These are phyloP conservation scores for Halophytophthora polymorphica DNA, from an alignment of 352 stramenopile species.

Conservation along the genomic window DNA sequence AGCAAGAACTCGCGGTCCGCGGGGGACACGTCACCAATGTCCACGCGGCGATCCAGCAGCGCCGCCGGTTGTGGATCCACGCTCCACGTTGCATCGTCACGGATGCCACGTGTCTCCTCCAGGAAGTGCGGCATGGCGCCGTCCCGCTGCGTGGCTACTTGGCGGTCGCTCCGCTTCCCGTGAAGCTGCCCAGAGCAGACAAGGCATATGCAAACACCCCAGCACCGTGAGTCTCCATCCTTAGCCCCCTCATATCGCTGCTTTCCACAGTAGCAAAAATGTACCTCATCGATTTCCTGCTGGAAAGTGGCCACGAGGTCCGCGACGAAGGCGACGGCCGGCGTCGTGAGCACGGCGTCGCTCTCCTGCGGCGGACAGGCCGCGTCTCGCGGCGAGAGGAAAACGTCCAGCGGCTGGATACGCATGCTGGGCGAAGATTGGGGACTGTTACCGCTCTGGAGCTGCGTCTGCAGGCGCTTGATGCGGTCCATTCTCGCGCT, in stretches of 20 bases:
- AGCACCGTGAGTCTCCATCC: neutral
- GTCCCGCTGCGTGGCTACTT: slow-evolving; percentile 63
- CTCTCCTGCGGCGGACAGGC: slow-evolving; percentile 29
- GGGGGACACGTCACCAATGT: slow-evolving; percentile 91
- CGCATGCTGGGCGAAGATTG: neutral
- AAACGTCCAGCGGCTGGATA: slow-evolving; percentile 10
- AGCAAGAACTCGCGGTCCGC: slow-evolving; percentile 91
- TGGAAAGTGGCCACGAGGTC: slow-evolving; percentile 80
- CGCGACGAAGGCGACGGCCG: slow-evolving; percentile 87
- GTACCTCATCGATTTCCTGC: slow-evolving; percentile 37
- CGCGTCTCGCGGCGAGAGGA: slow-evolving; percentile 25
- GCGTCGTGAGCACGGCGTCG: slow-evolving; percentile 74
- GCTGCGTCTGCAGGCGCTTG: slow-evolving; percentile 31
- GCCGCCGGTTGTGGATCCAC: slow-evolving; percentile 59
- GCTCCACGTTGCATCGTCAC: slow-evolving; percentile 58
- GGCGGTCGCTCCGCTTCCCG: slow-evolving; percentile 43
- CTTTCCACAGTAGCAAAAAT: neutral
- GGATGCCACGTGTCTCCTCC: slow-evolving; percentile 55
- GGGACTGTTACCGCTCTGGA: slow-evolving; percentile 20
- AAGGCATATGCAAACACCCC: neutral
- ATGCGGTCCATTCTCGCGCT: slow-evolving; percentile 34
- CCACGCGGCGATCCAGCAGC: slow-evolving; percentile 89
- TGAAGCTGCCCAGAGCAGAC: slow-evolving; percentile 42
- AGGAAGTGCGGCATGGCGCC: slow-evolving; percentile 82
- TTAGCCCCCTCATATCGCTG: neutral